phyloP scores from a whole-genome alignment of 2,329 filamentous ascomycete genomes.

The Verticillium nonalfalfae region DNA sequence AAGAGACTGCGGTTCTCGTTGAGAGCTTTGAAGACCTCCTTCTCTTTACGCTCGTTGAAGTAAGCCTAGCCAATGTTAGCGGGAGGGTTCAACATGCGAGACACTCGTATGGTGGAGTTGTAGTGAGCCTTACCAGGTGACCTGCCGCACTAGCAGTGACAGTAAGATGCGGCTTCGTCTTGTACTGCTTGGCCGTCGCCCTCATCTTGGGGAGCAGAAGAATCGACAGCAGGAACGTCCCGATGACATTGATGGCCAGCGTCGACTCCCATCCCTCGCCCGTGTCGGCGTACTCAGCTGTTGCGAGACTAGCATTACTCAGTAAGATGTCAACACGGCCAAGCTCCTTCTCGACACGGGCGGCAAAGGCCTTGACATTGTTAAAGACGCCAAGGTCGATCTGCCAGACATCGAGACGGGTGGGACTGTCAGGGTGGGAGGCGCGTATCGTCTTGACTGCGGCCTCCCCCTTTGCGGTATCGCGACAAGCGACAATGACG shows the following conservation, averaged over 20 bases:
- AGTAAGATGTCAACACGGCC: constrained; percentile 28
- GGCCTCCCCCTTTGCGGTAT: constrained; percentile 29
- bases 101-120: not conserved
- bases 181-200: constrained; percentile 21
- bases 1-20: constrained; percentile 16
- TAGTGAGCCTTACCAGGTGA: not conserved
- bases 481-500: constrained; percentile 36
- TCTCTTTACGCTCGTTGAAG: constrained; percentile 24
- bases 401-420: constrained; percentile 32
- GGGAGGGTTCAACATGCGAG: not conserved
- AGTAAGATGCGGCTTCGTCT: not conserved
- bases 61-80: constrained; percentile 14
- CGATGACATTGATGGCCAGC: constrained; percentile 40
- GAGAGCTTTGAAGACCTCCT: constrained; percentile 25
- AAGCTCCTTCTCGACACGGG: constrained; percentile 16
- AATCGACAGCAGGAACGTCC: constrained; percentile 36
- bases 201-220: constrained; percentile 34
- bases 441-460: constrained; percentile 29
- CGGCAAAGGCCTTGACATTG: constrained; percentile 25
- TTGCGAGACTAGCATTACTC: constrained; percentile 26
- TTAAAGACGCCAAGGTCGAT: constrained; percentile 29
- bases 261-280: constrained; percentile 33
- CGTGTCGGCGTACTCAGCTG: constrained; percentile 8
- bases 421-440: constrained; percentile 13
- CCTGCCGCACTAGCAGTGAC: not conserved